phyloP scores from a whole-genome alignment of 2,329 filamentous ascomycete genomes.

The Paraphaeosphaeria minitans region DNA sequence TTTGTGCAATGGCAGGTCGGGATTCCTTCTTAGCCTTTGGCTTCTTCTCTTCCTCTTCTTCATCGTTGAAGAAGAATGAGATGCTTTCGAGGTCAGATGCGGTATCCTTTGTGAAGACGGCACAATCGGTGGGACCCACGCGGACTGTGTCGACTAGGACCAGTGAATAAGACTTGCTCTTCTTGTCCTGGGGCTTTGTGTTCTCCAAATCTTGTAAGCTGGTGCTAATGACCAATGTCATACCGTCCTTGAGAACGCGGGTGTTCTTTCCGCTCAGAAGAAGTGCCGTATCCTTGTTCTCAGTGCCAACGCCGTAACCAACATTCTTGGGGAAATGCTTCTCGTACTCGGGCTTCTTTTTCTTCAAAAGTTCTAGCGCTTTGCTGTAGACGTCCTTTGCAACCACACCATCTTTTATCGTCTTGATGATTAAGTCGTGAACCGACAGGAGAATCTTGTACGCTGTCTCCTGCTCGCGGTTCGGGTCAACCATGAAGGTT shows the following conservation, averaged over 20 bases:
- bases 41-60: slow-evolving; percentile 84
- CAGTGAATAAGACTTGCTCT: slow-evolving; percentile 85
- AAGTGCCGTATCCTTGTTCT: slow-evolving; percentile 83
- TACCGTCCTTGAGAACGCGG: slow-evolving; percentile 86
- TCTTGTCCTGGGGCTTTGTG: slow-evolving; percentile 83
- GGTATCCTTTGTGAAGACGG: slow-evolving; percentile 92
- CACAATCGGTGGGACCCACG: slow-evolving; percentile 75
- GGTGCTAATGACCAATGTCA: slow-evolving; percentile 91
- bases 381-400: slow-evolving; percentile 93
- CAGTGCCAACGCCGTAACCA: slow-evolving; percentile 89
- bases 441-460: slow-evolving; percentile 87
- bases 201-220: slow-evolving; percentile 91
- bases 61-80: slow-evolving; percentile 98
- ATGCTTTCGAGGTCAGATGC: slow-evolving; percentile 90
- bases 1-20: slow-evolving; percentile 84
- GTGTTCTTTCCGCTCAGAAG: slow-evolving; percentile 85
- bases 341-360: slow-evolving; percentile 93
- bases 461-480: slow-evolving; percentile 91
- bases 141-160: slow-evolving; percentile 92
- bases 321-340: slow-evolving; percentile 94
- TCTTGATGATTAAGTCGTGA: slow-evolving; percentile 88
- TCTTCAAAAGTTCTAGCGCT: slow-evolving; percentile 76
- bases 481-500: slow-evolving; percentile 95
- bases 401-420: slow-evolving; percentile 81
- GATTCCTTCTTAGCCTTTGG: slow-evolving; percentile 80